Percentiles rank a stretch among this genome's conserved stretches.
Conservation (phyloP, 2,329 filamentous ascomycete species). For the Beauveria caledonica region DNA sequence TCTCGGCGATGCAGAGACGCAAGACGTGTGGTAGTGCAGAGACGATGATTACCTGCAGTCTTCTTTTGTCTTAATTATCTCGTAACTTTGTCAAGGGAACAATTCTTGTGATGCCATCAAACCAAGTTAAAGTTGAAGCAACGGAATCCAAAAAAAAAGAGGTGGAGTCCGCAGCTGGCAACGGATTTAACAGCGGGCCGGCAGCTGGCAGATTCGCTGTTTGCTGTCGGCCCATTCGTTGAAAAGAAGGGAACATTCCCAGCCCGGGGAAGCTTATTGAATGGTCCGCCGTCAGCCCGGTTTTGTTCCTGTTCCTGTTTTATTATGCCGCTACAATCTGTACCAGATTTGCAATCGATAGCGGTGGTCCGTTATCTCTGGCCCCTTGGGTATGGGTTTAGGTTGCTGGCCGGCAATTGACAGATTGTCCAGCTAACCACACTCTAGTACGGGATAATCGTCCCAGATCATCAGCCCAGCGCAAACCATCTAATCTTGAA, state of each 20-base stretch:
- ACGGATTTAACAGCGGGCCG: neutral
- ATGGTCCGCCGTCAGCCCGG: neutral
- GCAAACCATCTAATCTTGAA: no score
- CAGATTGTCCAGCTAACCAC: no score
- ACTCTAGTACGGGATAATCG: neutral
- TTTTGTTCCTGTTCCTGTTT: neutral
- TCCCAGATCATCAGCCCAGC: no score
- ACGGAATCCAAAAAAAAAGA: neutral
- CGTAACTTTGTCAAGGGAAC: neutral
- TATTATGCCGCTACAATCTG: no score
- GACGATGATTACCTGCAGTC: neutral
- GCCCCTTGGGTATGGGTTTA: neutral
- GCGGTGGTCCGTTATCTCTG: neutral
- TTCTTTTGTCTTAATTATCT: neutral
- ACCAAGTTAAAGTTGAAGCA: neutral
- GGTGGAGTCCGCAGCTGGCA: constrained; percentile 3
- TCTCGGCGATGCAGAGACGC: neutral
- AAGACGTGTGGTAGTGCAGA: neutral
- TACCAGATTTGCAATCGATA: neutral
- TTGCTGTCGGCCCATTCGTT: neutral
- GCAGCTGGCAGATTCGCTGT: neutral
- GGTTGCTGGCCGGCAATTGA: neutral
- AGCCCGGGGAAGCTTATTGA: neutral
- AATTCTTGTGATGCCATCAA: neutral
- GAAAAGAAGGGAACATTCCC: neutral